phyloP scores from a whole-genome alignment of 83 land plant genomes.

The Picea abies region DNA sequence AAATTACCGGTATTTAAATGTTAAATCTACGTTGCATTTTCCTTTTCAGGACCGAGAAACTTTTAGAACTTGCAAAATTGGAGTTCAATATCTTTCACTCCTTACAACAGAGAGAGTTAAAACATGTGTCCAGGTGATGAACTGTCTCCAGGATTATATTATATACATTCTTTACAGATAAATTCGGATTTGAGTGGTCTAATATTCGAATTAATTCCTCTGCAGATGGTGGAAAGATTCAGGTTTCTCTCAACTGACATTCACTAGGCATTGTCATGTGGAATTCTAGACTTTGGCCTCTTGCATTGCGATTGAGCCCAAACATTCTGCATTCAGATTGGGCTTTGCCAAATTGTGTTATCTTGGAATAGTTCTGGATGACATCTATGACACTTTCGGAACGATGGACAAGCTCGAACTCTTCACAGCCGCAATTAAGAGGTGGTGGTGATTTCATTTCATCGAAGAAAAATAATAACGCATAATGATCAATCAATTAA shows the following conservation, averaged over 20 bases:
- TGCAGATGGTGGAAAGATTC: background rate
- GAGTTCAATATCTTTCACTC: too few species aligned
- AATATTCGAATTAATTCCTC: too few species aligned
- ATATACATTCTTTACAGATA: too few species aligned
- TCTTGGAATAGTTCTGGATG: constrained; percentile 12
- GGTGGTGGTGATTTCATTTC: constrained; percentile 11
- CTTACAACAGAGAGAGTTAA: too few species aligned
- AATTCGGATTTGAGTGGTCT: too few species aligned
- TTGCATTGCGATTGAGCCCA: constrained; percentile 20
- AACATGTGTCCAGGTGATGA: too few species aligned
- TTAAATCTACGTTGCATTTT: too few species aligned
- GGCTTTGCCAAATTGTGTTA: constrained; percentile 12
- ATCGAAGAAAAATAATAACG: background rate
- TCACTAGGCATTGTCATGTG: constrained; percentile 36
- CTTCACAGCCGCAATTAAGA: constrained; percentile 31
- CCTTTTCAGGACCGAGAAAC: too few species aligned
- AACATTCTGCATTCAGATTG: background rate
- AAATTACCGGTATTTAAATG: too few species aligned
- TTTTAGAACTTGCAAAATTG: too few species aligned
- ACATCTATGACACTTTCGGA: too few species aligned
- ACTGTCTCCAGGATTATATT: too few species aligned
- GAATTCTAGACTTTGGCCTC: constrained; percentile 28
- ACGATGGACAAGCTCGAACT: constrained; percentile 30
- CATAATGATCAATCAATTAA: background rate
- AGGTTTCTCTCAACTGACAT: constrained; percentile 26